These are phyloP conservation scores for Cadophora luteo-olivacea DNA, from an alignment of 2,329 filamentous ascomycete genomes.

Conservation along the genomic window DNA sequence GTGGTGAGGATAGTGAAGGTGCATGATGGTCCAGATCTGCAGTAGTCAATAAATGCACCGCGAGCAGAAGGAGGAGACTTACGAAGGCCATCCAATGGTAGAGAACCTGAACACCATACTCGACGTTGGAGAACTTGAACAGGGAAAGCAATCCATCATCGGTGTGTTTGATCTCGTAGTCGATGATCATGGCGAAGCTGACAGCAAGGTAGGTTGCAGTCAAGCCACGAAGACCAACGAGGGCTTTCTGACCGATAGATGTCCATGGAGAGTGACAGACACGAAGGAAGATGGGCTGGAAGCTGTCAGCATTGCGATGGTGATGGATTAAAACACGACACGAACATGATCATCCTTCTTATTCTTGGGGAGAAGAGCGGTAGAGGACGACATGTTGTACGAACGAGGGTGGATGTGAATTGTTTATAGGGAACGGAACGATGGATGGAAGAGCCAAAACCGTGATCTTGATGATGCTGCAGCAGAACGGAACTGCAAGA, in stretches of 20 bases:
- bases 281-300: slow-evolving; percentile 45
- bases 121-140: slow-evolving; percentile 43
- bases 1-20: slow-evolving; percentile 43
- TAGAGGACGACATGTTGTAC: slow-evolving; percentile 43
- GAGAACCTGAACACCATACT: slow-evolving; percentile 40
- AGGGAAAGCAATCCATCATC: slow-evolving; percentile 34
- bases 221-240: slow-evolving; percentile 39
- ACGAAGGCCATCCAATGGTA: slow-evolving; percentile 44
- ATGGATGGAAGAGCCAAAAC: slow-evolving; percentile 15
- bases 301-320: slow-evolving; percentile 20
- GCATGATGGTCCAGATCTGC: slow-evolving; percentile 45
- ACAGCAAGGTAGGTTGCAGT: slow-evolving; percentile 37
- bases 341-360: slow-evolving; percentile 40
- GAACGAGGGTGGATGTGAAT: slow-evolving; percentile 6
- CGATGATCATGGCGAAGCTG: slow-evolving; percentile 35
- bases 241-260: slow-evolving; percentile 40
- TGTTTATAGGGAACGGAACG: slow-evolving; percentile 8
- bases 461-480: neutral
- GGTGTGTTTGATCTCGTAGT: slow-evolving; percentile 38
- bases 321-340: neutral
- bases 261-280: slow-evolving; percentile 46
- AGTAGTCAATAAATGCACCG: neutral
- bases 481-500: neutral
- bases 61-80: slow-evolving; percentile 27
- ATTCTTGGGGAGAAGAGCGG: slow-evolving; percentile 44